A percentile compares a stretch with the other conserved stretches of the same genome.
Evolutionary conservation across 805 yeast genomes (phyloP).

Genomic region (Suhomyces faveliae): DNA sequence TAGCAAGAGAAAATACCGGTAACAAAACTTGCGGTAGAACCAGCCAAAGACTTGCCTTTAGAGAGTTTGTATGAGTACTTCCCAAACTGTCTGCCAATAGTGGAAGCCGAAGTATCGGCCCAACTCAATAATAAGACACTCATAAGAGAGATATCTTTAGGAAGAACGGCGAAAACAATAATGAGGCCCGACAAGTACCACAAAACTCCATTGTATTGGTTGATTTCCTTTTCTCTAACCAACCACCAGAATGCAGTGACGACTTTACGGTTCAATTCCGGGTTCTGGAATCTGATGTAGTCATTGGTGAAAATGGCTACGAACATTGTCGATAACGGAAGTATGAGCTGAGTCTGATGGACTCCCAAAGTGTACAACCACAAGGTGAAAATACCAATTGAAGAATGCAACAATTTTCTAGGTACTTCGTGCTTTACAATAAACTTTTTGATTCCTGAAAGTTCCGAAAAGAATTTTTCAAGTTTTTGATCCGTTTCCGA

Average conservation of each 20-base stretch:
- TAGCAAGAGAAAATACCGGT: conserved; percentile 69
- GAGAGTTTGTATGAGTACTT: conserved; percentile 76
- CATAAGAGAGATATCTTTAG: conserved; percentile 79
- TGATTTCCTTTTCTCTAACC: conserved; percentile 80
- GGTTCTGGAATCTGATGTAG: conserved; percentile 58
- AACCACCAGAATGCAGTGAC: conserved; percentile 71
- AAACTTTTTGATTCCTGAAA: conserved; percentile 28
- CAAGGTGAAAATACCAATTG: conserved; percentile 81
- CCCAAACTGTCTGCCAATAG: conserved; percentile 86
- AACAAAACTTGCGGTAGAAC: conserved; percentile 80
- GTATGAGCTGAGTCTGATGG: conserved; percentile 54
- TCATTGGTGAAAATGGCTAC: conserved; percentile 61
- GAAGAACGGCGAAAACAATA: conserved; percentile 64
- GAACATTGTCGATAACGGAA: conserved; percentile 58
- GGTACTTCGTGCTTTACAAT: conserved; percentile 83
- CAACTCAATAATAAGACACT: conserved; percentile 82
- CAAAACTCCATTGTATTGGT: conserved; percentile 75
- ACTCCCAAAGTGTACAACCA: conserved; percentile 66
- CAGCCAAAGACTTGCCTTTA: conserved; percentile 81
- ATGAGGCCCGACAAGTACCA: conserved; percentile 83
- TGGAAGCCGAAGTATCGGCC: conserved; percentile 98
- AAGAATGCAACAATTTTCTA: conserved; percentile 82
- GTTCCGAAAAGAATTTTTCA: conserved; percentile 4
- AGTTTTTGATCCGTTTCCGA: conserved; percentile 1
- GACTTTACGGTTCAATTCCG: conserved; percentile 62